Evolutionary conservation across 1,284 basidiomycete species (phyloP), one percentile per base, ranked within the genome.

Genomic region (Hymenochaete sp.): DNA sequence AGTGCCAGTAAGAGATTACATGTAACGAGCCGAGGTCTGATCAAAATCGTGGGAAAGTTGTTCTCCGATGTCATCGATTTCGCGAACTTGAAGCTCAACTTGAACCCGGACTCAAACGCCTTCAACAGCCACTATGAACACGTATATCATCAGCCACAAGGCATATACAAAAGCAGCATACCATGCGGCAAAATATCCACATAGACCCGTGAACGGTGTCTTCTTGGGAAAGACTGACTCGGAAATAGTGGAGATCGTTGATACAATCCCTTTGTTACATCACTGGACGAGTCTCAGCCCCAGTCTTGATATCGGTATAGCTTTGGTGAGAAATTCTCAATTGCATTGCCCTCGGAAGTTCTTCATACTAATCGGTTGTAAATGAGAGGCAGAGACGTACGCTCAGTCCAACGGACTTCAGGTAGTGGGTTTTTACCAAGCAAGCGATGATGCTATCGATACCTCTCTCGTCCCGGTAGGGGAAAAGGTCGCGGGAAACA

Each of bases 271-370:
- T n/a, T 65, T 87, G 26, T 68, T 85, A 40, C 85, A 87, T 57
- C 77, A 84, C 56, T 87, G 82, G 84, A 84, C 82, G 8, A 79
- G 71, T 53, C 65, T 87, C 43, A 82, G 78, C 50, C 79, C 81
- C 2, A 82, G 82, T 76, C 83, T 84, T 78, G 82, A 86, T 57
- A 77, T 84, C 50, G 84, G 82, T 10, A 66, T 88, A 38, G 79
- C 82, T 53, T 62, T 87, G 54, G 83, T 84, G 54, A 56, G 74
- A 64, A 19, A 19, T 25, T n/a, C 14, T 40, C 13, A 9, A 44
- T n/a, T 38, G 35, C 25, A 19, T 31, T 28, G 11, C 38, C 25
- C 19, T 33, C 48, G 10, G 27, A 28, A 38, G 16, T 41, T 52
- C 18, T 14, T 13, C 19, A 11, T 26, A 16, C 31, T 19, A 29